Evolutionary conservation across 2,329 filamentous ascomycete genomes (phyloP), one percentile per base, ranked within the genome.

Genomic region (Massarina eburnea): DNA sequence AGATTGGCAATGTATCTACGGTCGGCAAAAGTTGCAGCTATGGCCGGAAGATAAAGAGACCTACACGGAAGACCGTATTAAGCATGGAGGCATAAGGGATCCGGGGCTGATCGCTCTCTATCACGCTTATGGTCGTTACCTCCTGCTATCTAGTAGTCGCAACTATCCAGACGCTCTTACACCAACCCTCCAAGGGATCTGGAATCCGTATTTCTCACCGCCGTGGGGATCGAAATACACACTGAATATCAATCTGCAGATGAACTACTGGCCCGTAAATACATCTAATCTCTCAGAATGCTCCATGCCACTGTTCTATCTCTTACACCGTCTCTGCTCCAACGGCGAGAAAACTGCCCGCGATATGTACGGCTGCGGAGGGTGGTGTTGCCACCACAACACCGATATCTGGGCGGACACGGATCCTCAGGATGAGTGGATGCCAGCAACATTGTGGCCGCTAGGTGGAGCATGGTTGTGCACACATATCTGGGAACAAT

Each of bases 391-490:
- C 0, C 80, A 83, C 49, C 74, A 80, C 46, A 79, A 81, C 56
- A 77, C 81, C 50, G 83, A 84, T 52, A 77, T 80, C 2, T 83
- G 81, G 52, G 81, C 80, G 0, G 76, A 81, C 45, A 81, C 80
- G 0, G 73, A 73, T 24, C 61, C 67, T 27, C 74, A 74, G 59
- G 73, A 70, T 1, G 61, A 72, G 36, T 72, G 77, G 51, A 71
- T 75, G 21, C 75, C 73, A 0, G 70, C 76, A 0, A 73, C 76
- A 1, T 78, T 79, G 1, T 84, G 81, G 81, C 76, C 82, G 70
- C 81, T 81, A 73, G 34, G 34, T 8, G 12, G 14, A 7, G 34
- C 20, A 14, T 36, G 34, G 34, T 19, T 36, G 14, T 12, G 18
- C 2, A 76, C 80, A 47, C 79, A 83, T 49, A 76, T 84, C 1